Conservation (phyloP, 2,329 filamentous ascomycete genomes). For the Magnaporthiopsis incrustans region DNA sequence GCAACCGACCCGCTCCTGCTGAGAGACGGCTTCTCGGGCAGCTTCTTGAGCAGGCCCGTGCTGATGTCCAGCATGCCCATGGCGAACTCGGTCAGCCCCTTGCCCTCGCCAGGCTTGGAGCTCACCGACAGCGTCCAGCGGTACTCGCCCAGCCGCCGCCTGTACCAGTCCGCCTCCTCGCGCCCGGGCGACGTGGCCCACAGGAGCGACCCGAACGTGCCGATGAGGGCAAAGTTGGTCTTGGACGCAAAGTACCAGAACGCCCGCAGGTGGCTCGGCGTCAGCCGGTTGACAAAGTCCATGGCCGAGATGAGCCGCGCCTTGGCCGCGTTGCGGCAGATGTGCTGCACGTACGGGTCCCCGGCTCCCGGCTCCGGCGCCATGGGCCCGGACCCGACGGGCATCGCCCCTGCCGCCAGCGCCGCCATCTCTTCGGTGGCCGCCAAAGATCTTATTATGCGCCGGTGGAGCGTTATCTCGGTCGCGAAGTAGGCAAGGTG, state of each 20-base stretch:
- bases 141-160: constrained; percentile 77
- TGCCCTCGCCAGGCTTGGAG: constrained; percentile 57
- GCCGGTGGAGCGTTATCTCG: constrained; percentile 86
- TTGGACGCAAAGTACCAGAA: constrained; percentile 91
- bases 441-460: constrained; percentile 76
- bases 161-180: constrained; percentile 91
- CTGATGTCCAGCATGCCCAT: constrained; percentile 71
- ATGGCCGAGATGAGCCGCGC: constrained; percentile 90
- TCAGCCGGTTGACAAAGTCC: constrained; percentile 93
- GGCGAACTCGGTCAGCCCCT: constrained; percentile 58
- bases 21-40: constrained; percentile 63
- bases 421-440: constrained; percentile 30
- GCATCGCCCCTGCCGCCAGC: constrained; percentile 16
- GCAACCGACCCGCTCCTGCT: constrained; percentile 44
- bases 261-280: constrained; percentile 73
- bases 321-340: constrained; percentile 89
- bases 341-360: constrained; percentile 80
- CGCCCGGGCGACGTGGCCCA: constrained; percentile 81
- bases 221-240: constrained; percentile 89
- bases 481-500: constrained; percentile 91
- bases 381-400: constrained; percentile 3
- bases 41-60: constrained; percentile 57
- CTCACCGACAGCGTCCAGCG: constrained; percentile 89
- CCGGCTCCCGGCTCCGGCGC: constrained; percentile 25
- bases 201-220: constrained; percentile 83